Base-by-base conservation (phyloP, 23 red algal genomes). In the Gracilaria domingensis region DNA sequence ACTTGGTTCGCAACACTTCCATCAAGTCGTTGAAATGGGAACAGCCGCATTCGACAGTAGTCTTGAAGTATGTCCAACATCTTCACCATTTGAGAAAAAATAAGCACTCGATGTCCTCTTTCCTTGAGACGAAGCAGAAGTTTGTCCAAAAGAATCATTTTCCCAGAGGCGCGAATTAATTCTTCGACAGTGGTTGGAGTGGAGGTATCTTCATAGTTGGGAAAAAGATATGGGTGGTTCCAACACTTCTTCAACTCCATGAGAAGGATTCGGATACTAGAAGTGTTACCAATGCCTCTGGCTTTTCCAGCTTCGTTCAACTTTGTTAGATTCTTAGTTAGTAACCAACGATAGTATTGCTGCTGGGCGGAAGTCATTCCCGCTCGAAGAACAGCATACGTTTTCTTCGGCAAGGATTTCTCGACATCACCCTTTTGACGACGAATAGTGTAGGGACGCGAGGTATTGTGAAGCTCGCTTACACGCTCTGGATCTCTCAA, bases 61-160 rank as follows among this genome's bases (percentile, higher is more conserved):
- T 98, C 96, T 57, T 94, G 91, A 64, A 98, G 83, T 84, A 98
- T 98, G 70, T 98, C 96, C 61, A 98, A 59, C 96, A 98, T 98
- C 4, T 85, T 74, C n/a, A 98, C 96, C 96, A 98, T 98, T 83
- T 98, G 96, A n/a, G 96, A 98, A 66, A 98, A 98, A 34, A 98
- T 93, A 76, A 98, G 74, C 56, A 98, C 96, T 67, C 96, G 84
- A 54, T 95, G 96, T 44, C 96, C 96, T 80, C 74, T 76, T 44
- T 98, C 96, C 34, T 81, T 88, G 33, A 98, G 79, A 39, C 92
- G 84, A 11, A 94, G 79, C n/a, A 98, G 60, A 40, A 98, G 80
- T 77, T 98, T 98, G 50, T 98, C 96, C 80, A 98, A 84, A 23
- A 98, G 61, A 48, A 98, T 98, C 61, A 98, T 70, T 32, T 98